phyloP scores from a whole-genome alignment of 306 rosid genomes.

The Cucurbita ficifolia region DNA sequence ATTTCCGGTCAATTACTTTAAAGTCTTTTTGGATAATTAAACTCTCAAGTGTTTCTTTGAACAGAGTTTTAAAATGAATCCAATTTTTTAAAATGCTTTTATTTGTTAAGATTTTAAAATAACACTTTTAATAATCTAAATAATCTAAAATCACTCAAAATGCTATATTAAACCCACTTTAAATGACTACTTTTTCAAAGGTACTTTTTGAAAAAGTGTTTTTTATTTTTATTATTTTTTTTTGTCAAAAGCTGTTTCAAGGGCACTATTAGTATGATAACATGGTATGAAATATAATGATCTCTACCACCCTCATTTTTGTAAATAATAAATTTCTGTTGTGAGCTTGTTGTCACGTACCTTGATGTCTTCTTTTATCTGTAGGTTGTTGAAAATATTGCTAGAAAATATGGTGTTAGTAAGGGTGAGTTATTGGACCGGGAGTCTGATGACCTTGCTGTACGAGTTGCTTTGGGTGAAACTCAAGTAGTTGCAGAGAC shows the following conservation, averaged over 20 bases:
- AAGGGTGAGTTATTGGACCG: constrained; percentile 69
- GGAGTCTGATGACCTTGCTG: constrained; percentile 82
- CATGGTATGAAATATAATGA: neutral
- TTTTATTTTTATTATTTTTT: neutral
- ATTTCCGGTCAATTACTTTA: neutral
- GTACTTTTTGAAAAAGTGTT: neutral
- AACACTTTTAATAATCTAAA: too few species aligned
- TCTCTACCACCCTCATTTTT: neutral
- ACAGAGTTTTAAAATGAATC: neutral
- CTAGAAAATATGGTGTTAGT: constrained; percentile 66
- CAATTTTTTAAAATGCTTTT: neutral
- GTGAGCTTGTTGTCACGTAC: neutral
- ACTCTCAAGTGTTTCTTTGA: neutral
- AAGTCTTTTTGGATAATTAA: neutral
- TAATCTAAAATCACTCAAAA: neutral
- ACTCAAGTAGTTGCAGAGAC: constrained; percentile 82
- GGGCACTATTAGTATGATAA: neutral
- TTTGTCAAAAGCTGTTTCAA: neutral
- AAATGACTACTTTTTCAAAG: neutral
- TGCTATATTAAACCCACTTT: neutral
- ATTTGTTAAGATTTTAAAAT: neutral
- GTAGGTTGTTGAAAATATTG: constrained; percentile 72
- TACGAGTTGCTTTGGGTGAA: constrained; percentile 75
- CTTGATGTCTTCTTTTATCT: constrained; percentile 2
- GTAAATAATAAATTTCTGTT: neutral